Base-by-base conservation (phyloP, 2,329 filamentous ascomycete species). In the Penicillium sp. region DNA sequence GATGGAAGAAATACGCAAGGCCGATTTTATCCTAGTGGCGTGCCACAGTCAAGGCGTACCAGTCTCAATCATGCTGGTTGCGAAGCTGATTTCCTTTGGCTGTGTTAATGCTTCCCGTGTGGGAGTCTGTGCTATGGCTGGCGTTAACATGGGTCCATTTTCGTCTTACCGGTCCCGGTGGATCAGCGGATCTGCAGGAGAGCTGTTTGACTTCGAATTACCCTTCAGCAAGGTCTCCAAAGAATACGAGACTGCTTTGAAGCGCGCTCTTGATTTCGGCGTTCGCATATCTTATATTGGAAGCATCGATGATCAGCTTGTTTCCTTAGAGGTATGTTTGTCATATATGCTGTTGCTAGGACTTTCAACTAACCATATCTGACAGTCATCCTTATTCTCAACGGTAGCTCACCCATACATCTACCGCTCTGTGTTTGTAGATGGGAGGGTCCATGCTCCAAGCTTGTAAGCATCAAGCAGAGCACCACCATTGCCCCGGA, bases 31-130 rank as follows among this genome's bases (percentile, higher is more conserved):
- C 45, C 78, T 99, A 42, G 82, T 99, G n/a, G 92, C 92, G 2
- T 97, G 93, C 63, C 95, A 99, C 76, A 96, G 92, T 2, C 95
- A 99, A 76, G 95, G 95, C 24, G 95, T 98, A 0, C 95, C 95
- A 0, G 95, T 99, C 0, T 90, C 91, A 6, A 86, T 97, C 62
- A 97, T 97, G 88, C 83, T 99, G 3, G 84, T 98, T 5, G 92
- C 93, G 5, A 97, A 97, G 76, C 83, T 99, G 45, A 93, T 99
- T 58, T 90, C 95, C 57, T 88, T 97, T 62, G 93, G 93, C 1
- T 91, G 95, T 67, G 85, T 98, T 33, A 89, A 88, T 15, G 85
- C 86, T 44, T 86, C 90, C 6, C 89, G 88, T 56, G 89, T 99
- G 50, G 93, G 94, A 2, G 85, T 99, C 12, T 97, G 95, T 73